Conservation (phyloP, 768 basidiomycete genomes). For the Tremella mesenterica region DNA sequence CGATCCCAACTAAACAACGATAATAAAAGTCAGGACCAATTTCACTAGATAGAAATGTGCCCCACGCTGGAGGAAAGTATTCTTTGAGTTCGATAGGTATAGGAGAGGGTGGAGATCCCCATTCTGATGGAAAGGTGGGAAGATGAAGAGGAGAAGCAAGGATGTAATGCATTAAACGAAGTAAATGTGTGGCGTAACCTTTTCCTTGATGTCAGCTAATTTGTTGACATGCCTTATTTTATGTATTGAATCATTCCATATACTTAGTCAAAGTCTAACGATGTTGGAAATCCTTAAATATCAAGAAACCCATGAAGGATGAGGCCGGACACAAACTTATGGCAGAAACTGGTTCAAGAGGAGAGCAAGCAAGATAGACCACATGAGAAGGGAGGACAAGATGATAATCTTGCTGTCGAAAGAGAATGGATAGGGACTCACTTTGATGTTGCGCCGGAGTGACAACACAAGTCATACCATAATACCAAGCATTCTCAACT, state of each 20-base stretch:
- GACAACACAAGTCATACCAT: constrained; percentile 29
- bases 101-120: constrained; percentile 10
- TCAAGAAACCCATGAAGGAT: neutral
- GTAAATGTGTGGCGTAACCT: constrained; percentile 29
- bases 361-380: neutral
- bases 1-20: constrained; percentile 8
- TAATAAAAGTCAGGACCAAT: constrained; percentile 27
- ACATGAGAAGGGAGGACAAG: neutral
- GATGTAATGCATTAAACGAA: constrained; percentile 21
- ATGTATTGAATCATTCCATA: neutral
- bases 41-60: constrained; percentile 27
- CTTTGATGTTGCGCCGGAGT: constrained; percentile 25
- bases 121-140: constrained; percentile 14
- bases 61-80: constrained; percentile 10
- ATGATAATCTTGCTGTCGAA: neutral
- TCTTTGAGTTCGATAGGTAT: neutral
- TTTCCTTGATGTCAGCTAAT: constrained; percentile 15
- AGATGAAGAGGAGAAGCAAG: constrained; percentile 12
- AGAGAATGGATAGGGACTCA: constrained; percentile 4
- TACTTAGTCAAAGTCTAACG: neutral
- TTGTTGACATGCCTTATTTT: too few relatives aligned
- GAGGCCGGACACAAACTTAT: too few relatives aligned
- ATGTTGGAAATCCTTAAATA: neutral
- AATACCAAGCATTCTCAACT: constrained; percentile 12
- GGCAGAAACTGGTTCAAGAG: too few relatives aligned